Evolutionary conservation across 169 alveolate genomes (phyloP).

Genomic region (Plasmodium fragile): DNA sequence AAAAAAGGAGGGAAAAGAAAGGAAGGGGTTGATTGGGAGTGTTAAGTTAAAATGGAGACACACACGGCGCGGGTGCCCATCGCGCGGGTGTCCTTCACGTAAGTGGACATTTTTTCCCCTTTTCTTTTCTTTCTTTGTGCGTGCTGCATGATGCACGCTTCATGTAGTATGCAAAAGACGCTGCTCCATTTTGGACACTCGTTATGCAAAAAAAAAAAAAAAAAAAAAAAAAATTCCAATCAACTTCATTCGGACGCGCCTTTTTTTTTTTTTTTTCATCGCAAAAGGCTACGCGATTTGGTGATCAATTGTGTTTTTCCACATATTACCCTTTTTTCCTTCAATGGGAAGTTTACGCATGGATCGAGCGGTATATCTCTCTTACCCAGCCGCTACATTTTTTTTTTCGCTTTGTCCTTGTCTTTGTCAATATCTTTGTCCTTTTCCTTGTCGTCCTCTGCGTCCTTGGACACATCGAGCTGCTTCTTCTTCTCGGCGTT

Average conservation of each 20-base stretch:
- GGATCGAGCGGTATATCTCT: background rate
- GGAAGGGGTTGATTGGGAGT: background rate
- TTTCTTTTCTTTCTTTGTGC: background rate
- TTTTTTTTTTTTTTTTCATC: no score
- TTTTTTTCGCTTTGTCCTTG: background rate
- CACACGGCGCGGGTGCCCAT: background rate
- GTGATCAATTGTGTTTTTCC: background rate
- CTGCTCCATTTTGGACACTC: no score
- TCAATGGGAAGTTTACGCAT: background rate
- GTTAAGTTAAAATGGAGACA: background rate
- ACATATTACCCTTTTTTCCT: background rate
- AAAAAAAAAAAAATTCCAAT: no score
- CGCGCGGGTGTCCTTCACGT: background rate
- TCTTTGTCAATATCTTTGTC: conserved; percentile 46
- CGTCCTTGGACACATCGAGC: conserved; percentile 63
- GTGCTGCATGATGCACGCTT: background rate
- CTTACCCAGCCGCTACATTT: background rate
- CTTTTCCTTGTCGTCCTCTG: conserved; percentile 76
- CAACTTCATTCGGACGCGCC: no score
- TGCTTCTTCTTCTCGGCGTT: conserved; percentile 78
- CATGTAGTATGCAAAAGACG: background rate
- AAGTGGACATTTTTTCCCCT: background rate
- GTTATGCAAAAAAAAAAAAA: no score
- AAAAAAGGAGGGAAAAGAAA: background rate
- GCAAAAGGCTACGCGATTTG: background rate